phyloP scores from a whole-genome alignment of 2,329 filamentous ascomycete genomes.

The Calcarisporium arbuscula region DNA sequence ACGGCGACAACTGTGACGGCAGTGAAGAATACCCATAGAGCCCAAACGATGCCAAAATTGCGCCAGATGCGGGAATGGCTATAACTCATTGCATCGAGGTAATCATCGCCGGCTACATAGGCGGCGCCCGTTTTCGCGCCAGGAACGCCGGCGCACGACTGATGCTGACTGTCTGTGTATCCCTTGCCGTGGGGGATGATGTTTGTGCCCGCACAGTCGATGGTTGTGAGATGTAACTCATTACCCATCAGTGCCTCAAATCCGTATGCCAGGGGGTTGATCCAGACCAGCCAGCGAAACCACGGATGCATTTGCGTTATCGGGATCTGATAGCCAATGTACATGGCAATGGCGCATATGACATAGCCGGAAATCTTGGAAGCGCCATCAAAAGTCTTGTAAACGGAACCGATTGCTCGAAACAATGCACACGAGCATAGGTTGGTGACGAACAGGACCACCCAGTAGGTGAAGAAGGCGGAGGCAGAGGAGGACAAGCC shows the following conservation, averaged over 20 bases:
- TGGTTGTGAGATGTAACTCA: conserved; percentile 45
- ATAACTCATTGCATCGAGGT: conserved; percentile 4
- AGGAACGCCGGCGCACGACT: conserved; percentile 28
- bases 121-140: conserved; percentile 10
- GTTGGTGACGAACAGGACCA: no score
- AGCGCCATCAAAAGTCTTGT: no score
- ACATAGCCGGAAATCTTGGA: no score
- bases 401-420: no score
- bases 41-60: conserved; percentile 11
- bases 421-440: no score
- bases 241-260: conserved; percentile 63
- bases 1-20: no score
- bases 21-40: conserved; percentile 9
- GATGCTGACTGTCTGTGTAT: conserved; percentile 30
- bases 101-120: not conserved
- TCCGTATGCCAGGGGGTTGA: conserved; percentile 59
- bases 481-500: no score
- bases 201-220: conserved; percentile 14
- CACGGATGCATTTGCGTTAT: conserved; percentile 51
- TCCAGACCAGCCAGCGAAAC: conserved; percentile 62
- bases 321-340: conserved; percentile 44
- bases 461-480: no score
- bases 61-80: conserved; percentile 13
- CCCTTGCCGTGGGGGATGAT: conserved; percentile 19
- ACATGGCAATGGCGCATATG: conserved; percentile 26